Evolutionary conservation across 139 green algal genomes (phyloP).

Genomic region (Zygnema circumcarinatum): DNA sequence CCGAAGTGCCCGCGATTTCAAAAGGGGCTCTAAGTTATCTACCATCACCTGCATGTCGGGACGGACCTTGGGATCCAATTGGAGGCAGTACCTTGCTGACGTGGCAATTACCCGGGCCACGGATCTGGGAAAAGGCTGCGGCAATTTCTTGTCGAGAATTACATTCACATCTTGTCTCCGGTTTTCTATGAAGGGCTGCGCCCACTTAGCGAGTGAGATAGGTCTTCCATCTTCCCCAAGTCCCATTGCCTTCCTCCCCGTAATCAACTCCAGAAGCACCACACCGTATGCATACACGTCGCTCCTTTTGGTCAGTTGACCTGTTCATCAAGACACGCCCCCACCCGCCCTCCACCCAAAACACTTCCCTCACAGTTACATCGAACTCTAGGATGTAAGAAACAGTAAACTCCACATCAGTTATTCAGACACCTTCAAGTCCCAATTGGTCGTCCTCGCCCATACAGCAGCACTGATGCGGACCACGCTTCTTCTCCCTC

Average conservation of each 20-base stretch:
- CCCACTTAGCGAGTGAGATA: constrained; percentile 31
- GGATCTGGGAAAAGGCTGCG: constrained; percentile 15
- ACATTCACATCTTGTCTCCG: constrained; percentile 10
- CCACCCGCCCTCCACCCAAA: too few species aligned
- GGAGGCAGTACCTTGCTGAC: constrained; percentile 26
- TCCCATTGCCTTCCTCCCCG: constrained; percentile 37
- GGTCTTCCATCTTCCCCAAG: constrained; percentile 11
- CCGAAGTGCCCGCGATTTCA: too few species aligned
- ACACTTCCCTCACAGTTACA: too few species aligned
- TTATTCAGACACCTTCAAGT: too few species aligned
- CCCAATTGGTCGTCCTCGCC: too few species aligned
- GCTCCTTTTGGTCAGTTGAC: constrained; percentile 44
- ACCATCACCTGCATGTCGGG: constrained; percentile 37
- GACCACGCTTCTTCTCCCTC: too few species aligned
- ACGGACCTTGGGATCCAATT: constrained; percentile 28
- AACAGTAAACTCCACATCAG: too few species aligned
- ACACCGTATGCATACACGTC: constrained; percentile 47
- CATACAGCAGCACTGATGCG: too few species aligned
- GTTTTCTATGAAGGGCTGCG: constrained; percentile 16
- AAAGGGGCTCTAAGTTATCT: constrained; percentile 26
- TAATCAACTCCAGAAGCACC: constrained; percentile 41
- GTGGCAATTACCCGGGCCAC: constrained; percentile 25
- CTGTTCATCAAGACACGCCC: neutral
- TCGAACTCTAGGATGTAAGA: too few species aligned
- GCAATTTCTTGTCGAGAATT: constrained; percentile 15